Percentiles rank a stretch among this genome's conserved stretches.
These are phyloP conservation scores for Leptographium flavum DNA, from an alignment of 2,329 filamentous ascomycete species.

Conservation along the genomic window DNA sequence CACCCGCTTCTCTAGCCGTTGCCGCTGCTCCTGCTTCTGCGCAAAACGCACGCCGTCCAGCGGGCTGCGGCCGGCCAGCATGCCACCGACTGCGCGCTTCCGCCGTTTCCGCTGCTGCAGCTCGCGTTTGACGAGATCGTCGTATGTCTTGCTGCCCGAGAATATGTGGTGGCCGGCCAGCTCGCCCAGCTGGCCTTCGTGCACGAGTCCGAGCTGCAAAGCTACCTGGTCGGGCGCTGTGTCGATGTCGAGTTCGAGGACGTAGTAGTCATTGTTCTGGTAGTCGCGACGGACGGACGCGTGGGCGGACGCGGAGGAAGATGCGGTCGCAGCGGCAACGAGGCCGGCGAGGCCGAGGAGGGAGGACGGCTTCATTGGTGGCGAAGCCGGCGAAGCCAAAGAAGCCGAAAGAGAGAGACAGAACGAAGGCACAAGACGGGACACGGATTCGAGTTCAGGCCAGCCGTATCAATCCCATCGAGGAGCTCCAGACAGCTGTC, in stretches of 20 bases:
- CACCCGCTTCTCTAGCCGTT: constrained; percentile 38
- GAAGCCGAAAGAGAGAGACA: neutral
- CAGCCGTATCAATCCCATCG: neutral
- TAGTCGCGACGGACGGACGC: constrained; percentile 51
- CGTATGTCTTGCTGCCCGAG: constrained; percentile 48
- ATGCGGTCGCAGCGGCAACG: constrained; percentile 26
- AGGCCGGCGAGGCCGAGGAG: constrained; percentile 40
- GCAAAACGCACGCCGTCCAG: constrained; percentile 65
- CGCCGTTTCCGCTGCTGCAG: constrained; percentile 41
- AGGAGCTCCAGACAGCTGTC: neutral
- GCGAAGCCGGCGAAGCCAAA: neutral
- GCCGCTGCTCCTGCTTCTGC: constrained; percentile 52
- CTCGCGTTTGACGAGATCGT: constrained; percentile 43
- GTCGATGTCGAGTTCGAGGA: constrained; percentile 61
- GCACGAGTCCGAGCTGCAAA: constrained; percentile 54
- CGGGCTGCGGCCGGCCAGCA: constrained; percentile 27
- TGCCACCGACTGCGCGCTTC: constrained; percentile 29
- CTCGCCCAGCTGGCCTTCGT: constrained; percentile 70
- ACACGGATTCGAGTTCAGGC: neutral
- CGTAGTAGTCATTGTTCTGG: constrained; percentile 79
- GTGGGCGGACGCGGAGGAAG: constrained; percentile 27
- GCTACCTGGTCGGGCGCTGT: constrained; percentile 57
- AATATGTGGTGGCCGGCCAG: constrained; percentile 77
- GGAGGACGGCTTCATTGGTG: constrained; percentile 32
- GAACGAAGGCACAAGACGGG: neutral